These are phyloP conservation scores for Salix suchowensis DNA, from an alignment of 345 rosid species.

Conservation along the genomic window DNA sequence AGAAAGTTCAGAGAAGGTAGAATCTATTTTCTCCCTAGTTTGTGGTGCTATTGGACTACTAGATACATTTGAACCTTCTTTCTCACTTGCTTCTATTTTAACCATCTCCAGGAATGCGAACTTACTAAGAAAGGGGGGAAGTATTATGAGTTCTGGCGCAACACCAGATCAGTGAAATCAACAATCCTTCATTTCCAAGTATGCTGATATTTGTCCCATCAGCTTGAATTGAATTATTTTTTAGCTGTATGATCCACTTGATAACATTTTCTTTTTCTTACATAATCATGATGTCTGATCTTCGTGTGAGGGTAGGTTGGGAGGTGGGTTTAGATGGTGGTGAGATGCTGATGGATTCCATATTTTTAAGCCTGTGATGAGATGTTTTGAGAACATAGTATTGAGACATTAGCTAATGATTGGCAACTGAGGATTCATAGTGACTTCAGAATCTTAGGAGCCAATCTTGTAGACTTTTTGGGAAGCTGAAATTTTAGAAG, in stretches of 20 bases:
- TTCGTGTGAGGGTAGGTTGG: not conserved
- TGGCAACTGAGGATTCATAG: not conserved
- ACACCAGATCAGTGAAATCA: slow-evolving; percentile 58
- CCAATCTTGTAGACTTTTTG: too few relatives aligned
- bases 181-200: slow-evolving; percentile 64
- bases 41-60: not conserved
- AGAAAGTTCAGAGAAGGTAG: slow-evolving; percentile 47
- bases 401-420: not conserved
- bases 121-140: slow-evolving; percentile 36
- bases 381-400: not conserved
- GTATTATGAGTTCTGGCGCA: slow-evolving; percentile 48
- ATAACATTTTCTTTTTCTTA: too few relatives aligned
- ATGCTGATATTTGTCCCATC: slow-evolving; percentile 1
- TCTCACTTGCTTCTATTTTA: not conserved
- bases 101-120: slow-evolving; percentile 37
- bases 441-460: not conserved
- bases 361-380: too few relatives aligned
- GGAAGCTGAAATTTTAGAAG: not conserved
- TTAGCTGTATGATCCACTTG: too few relatives aligned
- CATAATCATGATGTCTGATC: too few relatives aligned
- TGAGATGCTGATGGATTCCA: too few relatives aligned
- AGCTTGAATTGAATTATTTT: not conserved
- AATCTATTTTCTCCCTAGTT: not conserved
- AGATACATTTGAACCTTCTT: not conserved
- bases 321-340: not conserved